A percentile compares a stretch with the other conserved stretches of the same genome.
Conservation (phyloP, 176 grass and related monocot genomes). For the Eragrostis nindensis region DNA sequence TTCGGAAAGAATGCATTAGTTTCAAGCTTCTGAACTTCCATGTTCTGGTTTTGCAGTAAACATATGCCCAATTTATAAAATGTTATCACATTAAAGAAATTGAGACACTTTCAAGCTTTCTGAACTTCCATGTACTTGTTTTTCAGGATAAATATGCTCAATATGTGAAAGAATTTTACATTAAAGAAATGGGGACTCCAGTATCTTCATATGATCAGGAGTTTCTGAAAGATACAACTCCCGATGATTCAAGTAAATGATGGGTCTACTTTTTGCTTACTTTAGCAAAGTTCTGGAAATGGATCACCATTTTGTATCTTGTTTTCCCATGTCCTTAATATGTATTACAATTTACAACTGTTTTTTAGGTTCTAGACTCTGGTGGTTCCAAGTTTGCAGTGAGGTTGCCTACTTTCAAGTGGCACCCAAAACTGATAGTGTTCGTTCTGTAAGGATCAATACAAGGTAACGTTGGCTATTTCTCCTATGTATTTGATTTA, state of each 20-base stretch:
- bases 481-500: conserved; percentile 18
- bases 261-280: conserved; percentile 21
- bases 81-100: conserved; percentile 58
- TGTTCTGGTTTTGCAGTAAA: conserved; percentile 54
- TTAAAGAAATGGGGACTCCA: conserved; percentile 55
- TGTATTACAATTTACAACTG: not conserved
- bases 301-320: conserved; percentile 11
- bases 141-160: conserved; percentile 69
- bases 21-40: not conserved
- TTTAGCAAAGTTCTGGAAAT: conserved; percentile 20
- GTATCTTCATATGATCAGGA: conserved; percentile 82
- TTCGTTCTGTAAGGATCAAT: conserved; percentile 79
- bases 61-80: conserved; percentile 70
- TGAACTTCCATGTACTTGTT: conserved; percentile 12
- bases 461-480: conserved; percentile 47
- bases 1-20: not conserved
- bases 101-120: conserved; percentile 23
- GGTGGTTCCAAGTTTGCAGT: conserved; percentile 99
- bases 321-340: conserved; percentile 27
- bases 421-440: conserved; percentile 76
- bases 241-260: conserved; percentile 68
- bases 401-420: conserved; percentile 99
- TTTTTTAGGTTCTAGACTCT: conserved; percentile 72
- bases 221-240: conserved; percentile 75
- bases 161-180: conserved; percentile 79